Percentiles rank a stretch among this genome's conserved stretches.
Conservation (phyloP, 2,329 filamentous ascomycete species). For the Fusarium mangiferae region DNA sequence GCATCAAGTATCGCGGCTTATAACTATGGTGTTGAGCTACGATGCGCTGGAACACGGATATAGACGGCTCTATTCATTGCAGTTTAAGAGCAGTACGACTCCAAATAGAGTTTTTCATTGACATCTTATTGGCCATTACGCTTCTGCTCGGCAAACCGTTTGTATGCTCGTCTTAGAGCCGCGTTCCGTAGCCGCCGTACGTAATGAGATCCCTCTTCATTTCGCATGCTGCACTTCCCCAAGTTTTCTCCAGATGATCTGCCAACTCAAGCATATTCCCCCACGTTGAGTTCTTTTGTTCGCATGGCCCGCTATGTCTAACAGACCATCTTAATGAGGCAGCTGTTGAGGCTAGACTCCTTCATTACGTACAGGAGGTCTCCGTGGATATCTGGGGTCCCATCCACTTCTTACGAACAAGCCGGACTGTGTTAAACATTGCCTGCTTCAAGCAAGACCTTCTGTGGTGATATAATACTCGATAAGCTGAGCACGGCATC, state of each 20-base stretch:
- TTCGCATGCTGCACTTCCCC: slow-evolving; percentile 7
- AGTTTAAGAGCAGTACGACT: not conserved
- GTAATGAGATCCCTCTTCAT: not conserved
- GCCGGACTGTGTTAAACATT: not conserved
- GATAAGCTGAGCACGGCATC: rapidly evolving
- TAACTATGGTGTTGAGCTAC: not conserved
- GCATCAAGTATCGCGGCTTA: not conserved
- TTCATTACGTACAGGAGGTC: not conserved
- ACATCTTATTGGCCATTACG: not conserved
- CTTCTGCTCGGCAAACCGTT: not conserved
- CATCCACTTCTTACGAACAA: not conserved
- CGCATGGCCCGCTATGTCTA: not conserved
- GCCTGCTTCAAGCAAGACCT: not conserved
- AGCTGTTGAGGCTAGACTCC: not conserved
- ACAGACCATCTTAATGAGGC: not conserved
- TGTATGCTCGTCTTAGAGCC: too few relatives aligned
- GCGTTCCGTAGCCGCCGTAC: not conserved
- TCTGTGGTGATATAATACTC: not conserved
- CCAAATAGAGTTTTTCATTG: not conserved
- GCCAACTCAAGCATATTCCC: slow-evolving; percentile 1
- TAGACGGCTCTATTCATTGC: not conserved
- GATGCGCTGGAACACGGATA: not conserved
- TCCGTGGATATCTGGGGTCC: not conserved
- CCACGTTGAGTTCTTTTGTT: not conserved
- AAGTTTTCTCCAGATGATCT: slow-evolving; percentile 28